Evolutionary conservation across 169 alveolate species (phyloP).

Genomic region (Theileria orientalis): DNA sequence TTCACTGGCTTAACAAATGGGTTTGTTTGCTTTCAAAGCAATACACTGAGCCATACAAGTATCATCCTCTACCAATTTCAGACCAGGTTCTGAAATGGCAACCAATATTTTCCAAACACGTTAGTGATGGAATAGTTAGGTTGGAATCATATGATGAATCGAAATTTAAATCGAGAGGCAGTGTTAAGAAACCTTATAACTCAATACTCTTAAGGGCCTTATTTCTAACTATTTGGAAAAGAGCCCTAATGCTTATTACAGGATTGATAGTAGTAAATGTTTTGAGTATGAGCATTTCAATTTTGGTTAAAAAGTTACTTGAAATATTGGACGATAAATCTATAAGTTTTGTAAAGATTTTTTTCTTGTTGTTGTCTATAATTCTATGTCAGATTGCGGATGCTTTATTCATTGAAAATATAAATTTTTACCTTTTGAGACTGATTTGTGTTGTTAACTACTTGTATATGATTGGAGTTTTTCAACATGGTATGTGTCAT

Average conservation of each 20-base stretch:
- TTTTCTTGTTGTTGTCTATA: not conserved
- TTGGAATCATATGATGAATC: conserved; percentile 11
- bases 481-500: conserved; percentile 54
- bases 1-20: too few relatives aligned
- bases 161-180: not conserved
- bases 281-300: conserved; percentile 21
- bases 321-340: not conserved
- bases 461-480: conserved; percentile 23
- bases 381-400: conserved; percentile 4
- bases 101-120: conserved; percentile 54
- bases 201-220: conserved; percentile 26
- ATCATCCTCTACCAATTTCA: too few relatives aligned
- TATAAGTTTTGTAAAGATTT: not conserved
- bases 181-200: not conserved
- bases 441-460: conserved; percentile 21
- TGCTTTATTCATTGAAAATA: conserved; percentile 21
- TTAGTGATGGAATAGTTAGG: conserved; percentile 9
- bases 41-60: conserved; percentile 10
- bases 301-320: not conserved
- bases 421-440: conserved; percentile 17
- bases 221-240: conserved; percentile 17
- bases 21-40: conserved; percentile 6
- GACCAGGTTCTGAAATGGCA: conserved; percentile 55
- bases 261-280: conserved; percentile 18
- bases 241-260: conserved; percentile 2